These are phyloP conservation scores for Conticribra guillardii DNA, from an alignment of 108 stramenopile genomes.

Conservation along the genomic window DNA sequence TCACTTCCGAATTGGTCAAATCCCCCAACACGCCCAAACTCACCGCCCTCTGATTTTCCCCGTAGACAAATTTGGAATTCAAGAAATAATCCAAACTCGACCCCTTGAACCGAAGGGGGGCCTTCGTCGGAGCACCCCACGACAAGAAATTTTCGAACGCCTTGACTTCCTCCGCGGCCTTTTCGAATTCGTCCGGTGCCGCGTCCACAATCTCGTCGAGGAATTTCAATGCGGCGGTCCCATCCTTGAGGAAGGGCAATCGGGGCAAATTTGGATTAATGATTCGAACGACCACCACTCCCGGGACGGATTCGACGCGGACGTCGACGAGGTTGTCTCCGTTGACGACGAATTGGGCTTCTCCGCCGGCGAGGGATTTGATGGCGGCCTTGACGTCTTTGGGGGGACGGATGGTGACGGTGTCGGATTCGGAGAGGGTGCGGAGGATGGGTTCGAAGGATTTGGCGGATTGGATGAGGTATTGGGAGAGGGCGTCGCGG, in stretches of 20 bases:
- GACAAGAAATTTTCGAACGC: conserved; percentile 37
- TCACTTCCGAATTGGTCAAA: conserved; percentile 34
- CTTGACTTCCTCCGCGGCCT: conserved; percentile 26
- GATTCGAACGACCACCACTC: conserved; percentile 34
- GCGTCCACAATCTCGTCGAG: conserved; percentile 35
- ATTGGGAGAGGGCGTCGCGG: conserved; percentile 29
- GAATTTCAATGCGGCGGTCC: conserved; percentile 31
- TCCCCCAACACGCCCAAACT: conserved; percentile 37
- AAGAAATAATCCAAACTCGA: conserved; percentile 33
- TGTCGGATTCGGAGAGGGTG: conserved; percentile 34
- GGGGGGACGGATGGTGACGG: conserved; percentile 32
- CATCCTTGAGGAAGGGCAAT: conserved; percentile 41
- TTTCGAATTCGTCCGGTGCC: conserved; percentile 30
- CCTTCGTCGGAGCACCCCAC: conserved; percentile 40
- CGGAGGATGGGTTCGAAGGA: conserved; percentile 37
- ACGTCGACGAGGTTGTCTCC: conserved; percentile 31
- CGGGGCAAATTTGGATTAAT: conserved; percentile 41
- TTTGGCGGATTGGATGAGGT: conserved; percentile 35
- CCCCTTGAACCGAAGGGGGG: conserved; percentile 22
- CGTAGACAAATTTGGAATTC: conserved; percentile 24
- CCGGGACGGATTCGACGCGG: conserved; percentile 40
- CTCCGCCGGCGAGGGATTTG: conserved; percentile 21
- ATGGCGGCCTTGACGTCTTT: conserved; percentile 40
- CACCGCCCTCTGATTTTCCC: conserved; percentile 13
- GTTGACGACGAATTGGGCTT: conserved; percentile 38